Conservation (phyloP, 2,329 filamentous ascomycete species). For the Nannizziopsis barbatae region DNA sequence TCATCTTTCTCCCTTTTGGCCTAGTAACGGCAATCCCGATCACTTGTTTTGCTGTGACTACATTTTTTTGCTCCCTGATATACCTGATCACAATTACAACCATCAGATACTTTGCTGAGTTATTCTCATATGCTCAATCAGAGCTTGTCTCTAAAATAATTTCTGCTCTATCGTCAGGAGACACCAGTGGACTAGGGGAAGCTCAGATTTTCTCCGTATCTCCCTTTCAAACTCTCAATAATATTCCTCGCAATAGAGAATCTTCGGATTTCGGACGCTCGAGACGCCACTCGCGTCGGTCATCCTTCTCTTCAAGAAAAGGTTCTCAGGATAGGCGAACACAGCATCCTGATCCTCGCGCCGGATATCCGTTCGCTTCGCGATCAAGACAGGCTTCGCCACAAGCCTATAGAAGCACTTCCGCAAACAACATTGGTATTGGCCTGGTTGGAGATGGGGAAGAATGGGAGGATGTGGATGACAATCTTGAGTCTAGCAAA, state of each 20-base stretch:
- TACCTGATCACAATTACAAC: background rate
- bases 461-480: slow-evolving; percentile 9
- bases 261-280: background rate
- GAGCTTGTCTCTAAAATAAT: background rate
- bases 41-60: background rate
- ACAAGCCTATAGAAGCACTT: background rate
- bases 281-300: background rate
- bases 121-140: background rate
- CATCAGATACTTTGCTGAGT: background rate
- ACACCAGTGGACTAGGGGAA: too few species aligned
- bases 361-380: background rate
- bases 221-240: background rate
- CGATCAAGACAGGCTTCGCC: slow-evolving; percentile 2
- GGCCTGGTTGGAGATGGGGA: background rate
- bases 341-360: background rate
- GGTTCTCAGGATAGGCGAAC: background rate
- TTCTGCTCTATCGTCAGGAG: background rate
- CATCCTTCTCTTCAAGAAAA: background rate
- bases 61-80: background rate
- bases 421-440: background rate
- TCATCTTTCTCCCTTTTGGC: slow-evolving; percentile 2
- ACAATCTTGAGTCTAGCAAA: background rate
- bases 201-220: too few species aligned
- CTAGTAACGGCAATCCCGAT: background rate
- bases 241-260: background rate